These are phyloP conservation scores for Nothophytophthora sp. DNA, from an alignment of 352 stramenopile species.

Conservation along the genomic window DNA sequence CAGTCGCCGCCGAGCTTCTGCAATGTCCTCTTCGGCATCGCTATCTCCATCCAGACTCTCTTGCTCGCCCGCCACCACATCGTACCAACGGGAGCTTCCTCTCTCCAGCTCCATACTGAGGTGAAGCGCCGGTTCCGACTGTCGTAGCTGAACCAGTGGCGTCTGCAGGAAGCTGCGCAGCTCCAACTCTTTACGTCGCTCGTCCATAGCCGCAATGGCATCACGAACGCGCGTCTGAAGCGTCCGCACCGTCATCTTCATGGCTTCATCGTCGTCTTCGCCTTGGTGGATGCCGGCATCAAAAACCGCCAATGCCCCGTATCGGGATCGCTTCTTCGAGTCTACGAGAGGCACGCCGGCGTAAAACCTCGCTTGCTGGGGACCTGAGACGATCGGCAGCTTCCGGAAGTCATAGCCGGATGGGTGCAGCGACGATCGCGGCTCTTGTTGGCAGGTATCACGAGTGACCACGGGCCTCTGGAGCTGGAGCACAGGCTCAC, in stretches of 20 bases:
- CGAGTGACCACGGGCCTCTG: conserved; percentile 48
- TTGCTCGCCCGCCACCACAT: conserved; percentile 6
- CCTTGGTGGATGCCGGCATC: conserved; percentile 40
- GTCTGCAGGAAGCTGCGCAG: conserved; percentile 56
- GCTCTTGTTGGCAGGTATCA: conserved; percentile 34
- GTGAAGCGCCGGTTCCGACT: conserved; percentile 47
- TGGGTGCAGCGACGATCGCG: conserved; percentile 19
- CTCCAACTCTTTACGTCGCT: conserved; percentile 44
- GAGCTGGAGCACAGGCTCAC: conserved; percentile 57
- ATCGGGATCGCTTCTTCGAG: conserved; percentile 32
- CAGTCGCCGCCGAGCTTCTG: conserved; percentile 14
- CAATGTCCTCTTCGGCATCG: conserved; percentile 15
- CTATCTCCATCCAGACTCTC: conserved; percentile 26
- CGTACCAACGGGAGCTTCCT: conserved; percentile 8
- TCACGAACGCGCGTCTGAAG: conserved; percentile 40
- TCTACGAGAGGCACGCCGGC: conserved; percentile 61
- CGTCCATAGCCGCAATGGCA: conserved; percentile 40
- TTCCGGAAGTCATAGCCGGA: conserved; percentile 50
- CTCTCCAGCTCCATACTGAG: conserved; percentile 25
- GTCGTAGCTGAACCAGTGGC: conserved; percentile 43
- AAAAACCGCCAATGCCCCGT: conserved; percentile 72
- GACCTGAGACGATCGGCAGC: conserved; percentile 69
- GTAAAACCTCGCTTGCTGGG: conserved; percentile 76
- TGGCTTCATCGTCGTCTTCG: conserved; percentile 38
- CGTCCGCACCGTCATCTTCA: conserved; percentile 28